Base-by-base conservation (phyloP, 768 basidiomycete genomes). In the Mycena alexandri region DNA sequence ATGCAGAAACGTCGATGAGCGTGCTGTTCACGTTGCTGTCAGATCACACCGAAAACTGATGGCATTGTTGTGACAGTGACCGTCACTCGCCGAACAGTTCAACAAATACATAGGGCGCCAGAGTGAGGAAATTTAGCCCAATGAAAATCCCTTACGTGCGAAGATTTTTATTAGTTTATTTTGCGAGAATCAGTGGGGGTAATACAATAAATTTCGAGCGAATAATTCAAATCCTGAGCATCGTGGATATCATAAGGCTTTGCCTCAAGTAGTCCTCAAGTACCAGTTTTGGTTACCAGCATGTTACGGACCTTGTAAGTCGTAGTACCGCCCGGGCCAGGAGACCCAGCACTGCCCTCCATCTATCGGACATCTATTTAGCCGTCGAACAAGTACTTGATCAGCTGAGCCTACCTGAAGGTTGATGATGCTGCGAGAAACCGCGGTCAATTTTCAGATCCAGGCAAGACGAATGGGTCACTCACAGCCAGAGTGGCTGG, bases 301-400 rank as follows among this genome's bases (percentile, higher is more conserved):
- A 84, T 68, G 55, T 84, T 83, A n/a, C 82, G 80, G 61, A 77
- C 74, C 66, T 81, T 80, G 71, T 82, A 84, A 2, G 78, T 82
- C 3, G 83, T 82, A 19, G 79, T 80, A 16, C 80, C 80, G 2
- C 73, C 74, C 0, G 83, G 83, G 14, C 83, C 83, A 29, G 82
- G 83, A 52, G 80, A 78, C 9, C 83, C 83, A 10, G 83, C 79
- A 61, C 83, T 83, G 5, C 82, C 82, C 69, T 84, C 83, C 83
- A 84, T 84, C 82, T 83, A 56, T 33, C 43, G 24, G 43, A 17
- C n/a, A 33, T 47, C 51, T 38, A 25, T 34, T 61, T 24, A 60
- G 43, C 36, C 33, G 14, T 42, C 5, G 52, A 19, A 16, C 7
- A 12, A 53, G 34, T 25, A 22, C 14, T 34, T 14, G 17, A 21